Evolutionary conservation across 2,329 filamentous ascomycete genomes (phyloP).

Genomic region (Sclerotinia borealis): DNA sequence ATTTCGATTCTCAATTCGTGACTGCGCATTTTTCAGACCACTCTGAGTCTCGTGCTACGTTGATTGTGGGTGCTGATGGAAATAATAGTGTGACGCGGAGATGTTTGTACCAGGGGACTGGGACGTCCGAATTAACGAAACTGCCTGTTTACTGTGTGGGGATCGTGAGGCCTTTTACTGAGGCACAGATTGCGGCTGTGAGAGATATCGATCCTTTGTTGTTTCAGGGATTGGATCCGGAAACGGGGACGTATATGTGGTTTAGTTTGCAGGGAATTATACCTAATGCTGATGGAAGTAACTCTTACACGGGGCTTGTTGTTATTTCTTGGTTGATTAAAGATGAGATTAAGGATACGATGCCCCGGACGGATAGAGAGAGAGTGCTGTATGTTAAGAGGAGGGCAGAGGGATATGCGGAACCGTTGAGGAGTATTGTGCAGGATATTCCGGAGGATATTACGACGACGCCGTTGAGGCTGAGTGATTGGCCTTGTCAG

Average conservation of each 20-base stretch:
- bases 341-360: conserved; percentile 29
- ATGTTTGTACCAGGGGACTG: conserved; percentile 27
- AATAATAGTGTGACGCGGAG: conserved; percentile 31
- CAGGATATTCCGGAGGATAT: conserved; percentile 39
- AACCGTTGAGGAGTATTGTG: conserved; percentile 40
- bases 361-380: conserved; percentile 30
- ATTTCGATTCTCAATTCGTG: conserved; percentile 17
- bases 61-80: conserved; percentile 39
- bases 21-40: conserved; percentile 34
- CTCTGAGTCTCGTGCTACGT: conserved; percentile 27
- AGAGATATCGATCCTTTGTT: conserved; percentile 47
- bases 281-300: conserved; percentile 33
- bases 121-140: conserved; percentile 31
- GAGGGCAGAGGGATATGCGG: conserved; percentile 35
- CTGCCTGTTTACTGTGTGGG: conserved; percentile 38
- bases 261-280: conserved; percentile 39
- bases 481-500: conserved; percentile 33
- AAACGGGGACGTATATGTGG: conserved; percentile 45
- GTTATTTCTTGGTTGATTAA: conserved; percentile 42
- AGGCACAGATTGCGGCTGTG: conserved; percentile 36
- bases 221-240: conserved; percentile 48
- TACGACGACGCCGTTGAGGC: conserved; percentile 26
- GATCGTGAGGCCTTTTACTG: conserved; percentile 35
- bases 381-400: conserved; percentile 37
- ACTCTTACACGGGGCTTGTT: conserved; percentile 40